Conservation (phyloP, 306 rosid species). For the Acmispon strigosus region DNA sequence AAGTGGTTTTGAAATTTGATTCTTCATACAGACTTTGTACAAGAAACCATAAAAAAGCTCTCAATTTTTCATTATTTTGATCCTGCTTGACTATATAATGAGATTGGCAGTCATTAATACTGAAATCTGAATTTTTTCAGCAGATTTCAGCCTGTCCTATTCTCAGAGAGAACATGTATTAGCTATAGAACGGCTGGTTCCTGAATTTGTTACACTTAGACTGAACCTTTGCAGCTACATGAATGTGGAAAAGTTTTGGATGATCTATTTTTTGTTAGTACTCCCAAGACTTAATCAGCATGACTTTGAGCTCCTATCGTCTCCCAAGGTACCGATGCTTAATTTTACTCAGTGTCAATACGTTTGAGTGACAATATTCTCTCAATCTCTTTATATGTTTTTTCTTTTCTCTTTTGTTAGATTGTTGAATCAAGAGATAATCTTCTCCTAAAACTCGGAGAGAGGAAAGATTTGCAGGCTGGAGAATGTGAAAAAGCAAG, state of each 20-base stretch:
- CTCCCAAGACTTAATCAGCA: slow-evolving; percentile 60
- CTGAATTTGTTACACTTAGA: slow-evolving; percentile 57
- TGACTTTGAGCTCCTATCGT: slow-evolving; percentile 61
- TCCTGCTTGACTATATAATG: background rate
- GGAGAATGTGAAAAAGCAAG: slow-evolving; percentile 25
- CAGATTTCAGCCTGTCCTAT: slow-evolving; percentile 72
- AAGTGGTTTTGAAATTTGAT: slow-evolving; percentile 8
- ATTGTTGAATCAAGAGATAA: slow-evolving; percentile 64
- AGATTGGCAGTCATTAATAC: background rate
- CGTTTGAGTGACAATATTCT: background rate
- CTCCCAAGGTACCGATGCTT: slow-evolving; percentile 55
- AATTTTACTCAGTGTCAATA: background rate
- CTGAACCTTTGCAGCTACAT: slow-evolving; percentile 51
- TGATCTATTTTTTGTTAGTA: slow-evolving; percentile 73
- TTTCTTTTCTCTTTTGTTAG: slow-evolving; percentile 31
- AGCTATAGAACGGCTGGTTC: slow-evolving; percentile 56
- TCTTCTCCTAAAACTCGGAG: slow-evolving; percentile 52
- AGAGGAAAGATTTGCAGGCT: slow-evolving; percentile 31
- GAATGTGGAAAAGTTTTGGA: slow-evolving; percentile 78
- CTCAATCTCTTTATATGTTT: background rate
- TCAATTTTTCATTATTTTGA: background rate
- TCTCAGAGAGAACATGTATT: slow-evolving; percentile 67
- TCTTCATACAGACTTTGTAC: background rate
- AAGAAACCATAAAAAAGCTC: background rate
- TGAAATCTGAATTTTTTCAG: slow-evolving; percentile 28